phyloP scores from a whole-genome alignment of 164 flowering plant species.

The Buxus sempervirens region DNA sequence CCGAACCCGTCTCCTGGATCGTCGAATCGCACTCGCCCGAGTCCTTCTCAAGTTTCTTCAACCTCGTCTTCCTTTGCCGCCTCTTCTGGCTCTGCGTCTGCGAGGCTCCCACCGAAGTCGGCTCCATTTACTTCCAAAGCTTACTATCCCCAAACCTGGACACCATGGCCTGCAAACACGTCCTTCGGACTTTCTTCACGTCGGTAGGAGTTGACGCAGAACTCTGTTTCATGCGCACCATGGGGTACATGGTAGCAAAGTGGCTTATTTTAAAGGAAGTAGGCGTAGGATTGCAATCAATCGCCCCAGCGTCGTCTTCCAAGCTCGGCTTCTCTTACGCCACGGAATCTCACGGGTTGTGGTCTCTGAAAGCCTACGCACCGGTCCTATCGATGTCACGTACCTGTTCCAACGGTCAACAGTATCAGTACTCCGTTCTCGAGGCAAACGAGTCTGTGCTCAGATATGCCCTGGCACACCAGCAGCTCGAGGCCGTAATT shows the following conservation, averaged over 20 bases:
- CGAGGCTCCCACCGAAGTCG: conserved; percentile 69
- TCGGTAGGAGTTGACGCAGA: conserved; percentile 70
- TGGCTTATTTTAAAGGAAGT: conserved; percentile 48
- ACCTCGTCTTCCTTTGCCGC: conserved; percentile 61
- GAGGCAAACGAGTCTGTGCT: conserved; percentile 60
- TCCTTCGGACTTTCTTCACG: conserved; percentile 48
- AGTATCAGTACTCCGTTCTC: conserved; percentile 18
- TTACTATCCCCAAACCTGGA: conserved; percentile 48
- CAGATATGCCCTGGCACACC: conserved; percentile 75
- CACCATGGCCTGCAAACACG: conserved; percentile 30
- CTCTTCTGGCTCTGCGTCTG: conserved; percentile 78
- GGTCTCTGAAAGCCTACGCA: conserved; percentile 66
- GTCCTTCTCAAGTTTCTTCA: conserved; percentile 62
- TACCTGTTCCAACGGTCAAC: conserved; percentile 16
- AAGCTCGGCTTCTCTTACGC: conserved; percentile 55
- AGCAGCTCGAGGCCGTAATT: conserved; percentile 70
- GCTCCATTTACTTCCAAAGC: conserved; percentile 57
- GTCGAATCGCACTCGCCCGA: conserved; percentile 65
- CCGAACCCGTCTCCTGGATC: conserved; percentile 55
- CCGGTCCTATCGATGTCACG: conserved; percentile 56
- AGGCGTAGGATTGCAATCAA: conserved; percentile 35
- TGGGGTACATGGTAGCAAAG: conserved; percentile 74
- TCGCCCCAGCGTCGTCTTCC: conserved; percentile 21
- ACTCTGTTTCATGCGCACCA: conserved; percentile 65
- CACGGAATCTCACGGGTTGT: conserved; percentile 61